Base-by-base conservation (phyloP, 495 filamentous ascomycete species). In the Friedmanniomyces simplex region DNA sequence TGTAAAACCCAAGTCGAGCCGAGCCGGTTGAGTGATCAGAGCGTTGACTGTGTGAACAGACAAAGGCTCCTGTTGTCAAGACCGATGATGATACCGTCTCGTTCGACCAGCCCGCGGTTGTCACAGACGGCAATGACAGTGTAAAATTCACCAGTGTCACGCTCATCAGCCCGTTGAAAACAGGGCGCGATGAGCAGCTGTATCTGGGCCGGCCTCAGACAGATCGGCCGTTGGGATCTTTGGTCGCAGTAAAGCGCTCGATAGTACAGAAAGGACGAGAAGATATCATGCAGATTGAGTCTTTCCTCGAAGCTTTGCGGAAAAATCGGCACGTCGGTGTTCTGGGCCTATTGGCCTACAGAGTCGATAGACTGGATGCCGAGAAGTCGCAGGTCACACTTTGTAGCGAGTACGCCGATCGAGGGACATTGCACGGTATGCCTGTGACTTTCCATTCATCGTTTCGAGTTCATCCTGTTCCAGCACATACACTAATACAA, bases 261-360 rank as follows among this genome's bases (percentile, higher is more conserved):
- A 54, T 20, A 7, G n/a, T 50, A 12, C n/a, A 8, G 20, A 48
- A 57, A 20, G 34, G 16, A 20, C 43, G 53, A 22, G 52, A 52
- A 52, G 76, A 81, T 41, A 71, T 90, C 22, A 79, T 85, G 67
- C 71, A 74, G 6, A 64, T 90, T 25, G 87, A 91, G 67, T 70
- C 71, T 13, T 79, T 84, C 50, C 68, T 98, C 26, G 87, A 95
- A 58, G 71, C 71, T 1, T 68, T 93, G 32, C 91, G 83, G 66
- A 80, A 78, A 60, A 68, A 94, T 32, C 80, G 79, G 26, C 90
- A 96, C 64, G 76, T 80, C n/a, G 88, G 88, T 69, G 66, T 95
- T 24, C 72, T 90, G 4, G 80, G 85, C 12, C 77, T 96, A 46
- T 71, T 94, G 41, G 88, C 88, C 54, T 95, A 88, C 73, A 87